Evolutionary conservation across 2,329 filamentous ascomycete genomes (phyloP).

Genomic region (Lithohypha guttulata): DNA sequence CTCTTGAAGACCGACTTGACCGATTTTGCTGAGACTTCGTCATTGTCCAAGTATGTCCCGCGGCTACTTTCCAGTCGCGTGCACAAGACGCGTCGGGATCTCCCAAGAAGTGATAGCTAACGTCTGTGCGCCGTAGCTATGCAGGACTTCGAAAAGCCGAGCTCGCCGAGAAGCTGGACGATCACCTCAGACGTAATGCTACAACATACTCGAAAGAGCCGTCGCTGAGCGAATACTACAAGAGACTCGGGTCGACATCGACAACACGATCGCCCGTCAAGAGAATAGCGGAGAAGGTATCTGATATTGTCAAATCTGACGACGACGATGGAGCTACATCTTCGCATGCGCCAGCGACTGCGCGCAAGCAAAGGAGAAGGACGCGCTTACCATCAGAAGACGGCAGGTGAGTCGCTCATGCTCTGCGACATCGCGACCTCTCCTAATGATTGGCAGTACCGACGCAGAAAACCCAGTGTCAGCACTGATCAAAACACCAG

Average conservation of each 20-base stretch:
- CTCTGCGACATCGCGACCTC: not conserved
- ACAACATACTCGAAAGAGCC: conserved; percentile 53
- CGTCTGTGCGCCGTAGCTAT: conserved; percentile 19
- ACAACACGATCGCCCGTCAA: conserved; percentile 44
- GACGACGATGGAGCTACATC: conserved; percentile 27
- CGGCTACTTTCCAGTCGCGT: conserved; percentile 6
- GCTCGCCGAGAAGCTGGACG: conserved; percentile 63
- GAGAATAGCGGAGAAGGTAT: conserved; percentile 30
- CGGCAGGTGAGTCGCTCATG: conserved; percentile 24
- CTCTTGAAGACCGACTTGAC: conserved; percentile 74
- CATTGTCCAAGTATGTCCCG: conserved; percentile 51
- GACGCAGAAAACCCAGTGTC: conserved; percentile 12
- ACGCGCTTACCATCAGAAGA: conserved; percentile 25
- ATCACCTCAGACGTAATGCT: conserved; percentile 59
- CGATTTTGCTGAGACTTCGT: conserved; percentile 54
- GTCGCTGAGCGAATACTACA: conserved; percentile 65
- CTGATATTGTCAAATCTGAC: conserved; percentile 28
- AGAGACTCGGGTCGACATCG: conserved; percentile 43
- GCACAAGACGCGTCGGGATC: too few species aligned
- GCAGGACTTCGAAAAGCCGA: conserved; percentile 59
- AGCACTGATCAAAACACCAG: conserved; percentile 21
- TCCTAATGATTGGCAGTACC: conserved; percentile 15
- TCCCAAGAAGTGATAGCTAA: conserved; percentile 17
- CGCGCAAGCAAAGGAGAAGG: conserved; percentile 21
- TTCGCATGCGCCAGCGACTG: conserved; percentile 23